These are phyloP conservation scores for Microcera coccophila DNA, from an alignment of 2,329 filamentous ascomycete genomes.

Conservation along the genomic window DNA sequence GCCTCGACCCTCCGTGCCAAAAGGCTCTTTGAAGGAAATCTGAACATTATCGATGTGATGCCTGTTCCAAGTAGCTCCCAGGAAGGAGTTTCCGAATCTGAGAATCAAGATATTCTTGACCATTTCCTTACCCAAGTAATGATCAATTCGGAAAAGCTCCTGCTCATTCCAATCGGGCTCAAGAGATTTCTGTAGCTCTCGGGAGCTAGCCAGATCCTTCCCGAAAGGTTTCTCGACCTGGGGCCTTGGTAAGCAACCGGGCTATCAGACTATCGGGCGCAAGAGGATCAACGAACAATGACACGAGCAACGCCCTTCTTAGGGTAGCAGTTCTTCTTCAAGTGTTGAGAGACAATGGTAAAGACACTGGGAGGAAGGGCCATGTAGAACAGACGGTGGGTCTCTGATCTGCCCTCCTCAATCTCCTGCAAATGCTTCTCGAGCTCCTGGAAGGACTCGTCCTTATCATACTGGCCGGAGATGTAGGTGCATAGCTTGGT, in stretches of 20 bases:
- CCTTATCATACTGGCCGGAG: slow-evolving; percentile 95
- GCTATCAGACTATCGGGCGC: not conserved
- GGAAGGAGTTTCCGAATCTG: slow-evolving; percentile 97
- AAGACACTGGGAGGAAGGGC: slow-evolving; percentile 96
- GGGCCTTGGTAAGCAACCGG: slow-evolving; percentile 19
- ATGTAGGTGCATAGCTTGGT: slow-evolving; percentile 85
- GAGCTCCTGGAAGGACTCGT: slow-evolving; percentile 85
- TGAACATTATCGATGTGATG: slow-evolving; percentile 99
- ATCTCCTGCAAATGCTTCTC: slow-evolving; percentile 81
- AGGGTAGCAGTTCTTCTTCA: slow-evolving; percentile 97
- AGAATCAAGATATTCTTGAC: slow-evolving; percentile 99
- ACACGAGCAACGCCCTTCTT: slow-evolving; percentile 85
- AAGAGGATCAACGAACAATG: slow-evolving; percentile 58
- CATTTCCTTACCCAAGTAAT: slow-evolving; percentile 99
- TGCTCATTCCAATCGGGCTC: slow-evolving; percentile 98
- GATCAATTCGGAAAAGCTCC: slow-evolving; percentile 97
- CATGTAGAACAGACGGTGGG: slow-evolving; percentile 98
- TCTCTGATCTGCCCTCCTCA: slow-evolving; percentile 77
- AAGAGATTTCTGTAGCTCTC: slow-evolving; percentile 89
- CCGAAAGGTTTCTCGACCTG: slow-evolving; percentile 99
- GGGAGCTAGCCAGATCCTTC: slow-evolving; percentile 90
- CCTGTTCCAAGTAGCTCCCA: slow-evolving; percentile 97
- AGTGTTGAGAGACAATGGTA: slow-evolving; percentile 92
- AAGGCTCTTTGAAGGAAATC: slow-evolving; percentile 99
- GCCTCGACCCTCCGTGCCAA: slow-evolving; percentile 94